A percentile compares a stretch with the other conserved stretches of the same genome.
phyloP scores from a whole-genome alignment of 331 rosid species.

The Arachis monticola region DNA sequence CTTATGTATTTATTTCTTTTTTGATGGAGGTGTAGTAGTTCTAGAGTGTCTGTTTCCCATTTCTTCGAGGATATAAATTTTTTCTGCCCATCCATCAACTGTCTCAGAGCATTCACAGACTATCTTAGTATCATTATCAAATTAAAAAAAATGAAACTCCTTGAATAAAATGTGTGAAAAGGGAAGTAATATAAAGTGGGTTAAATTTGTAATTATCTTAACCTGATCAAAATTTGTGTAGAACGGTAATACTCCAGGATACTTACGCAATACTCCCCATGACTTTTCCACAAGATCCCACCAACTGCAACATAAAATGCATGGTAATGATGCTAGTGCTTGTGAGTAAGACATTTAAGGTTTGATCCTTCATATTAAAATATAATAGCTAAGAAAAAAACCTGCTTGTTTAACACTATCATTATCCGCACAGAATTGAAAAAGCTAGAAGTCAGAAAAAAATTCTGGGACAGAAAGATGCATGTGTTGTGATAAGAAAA shows the following conservation, averaged over 20 bases:
- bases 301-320: conserved; percentile 72
- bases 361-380: conserved; percentile 25
- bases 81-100: background rate
- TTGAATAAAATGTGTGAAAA: conserved; percentile 28
- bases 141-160: background rate
- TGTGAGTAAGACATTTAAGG: conserved; percentile 33
- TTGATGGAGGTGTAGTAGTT: background rate
- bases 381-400: conserved; percentile 9
- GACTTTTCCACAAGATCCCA: conserved; percentile 90
- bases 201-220: conserved; percentile 9
- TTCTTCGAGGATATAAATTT: conserved; percentile 21
- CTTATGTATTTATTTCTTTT: background rate
- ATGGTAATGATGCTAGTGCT: conserved; percentile 41
- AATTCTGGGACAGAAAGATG: background rate
- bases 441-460: conserved; percentile 3
- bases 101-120: conserved; percentile 15
- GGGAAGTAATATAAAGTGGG: conserved; percentile 9
- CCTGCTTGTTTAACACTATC: background rate
- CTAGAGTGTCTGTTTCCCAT: conserved; percentile 12
- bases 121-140: conserved; percentile 19
- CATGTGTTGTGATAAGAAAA: no score
- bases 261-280: conserved; percentile 66
- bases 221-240: conserved; percentile 95
- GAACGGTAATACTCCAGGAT: conserved; percentile 65
- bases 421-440: conserved; percentile 11